phyloP scores from a whole-genome alignment of 768 basidiomycete species.

The Mycena sanguinolenta region DNA sequence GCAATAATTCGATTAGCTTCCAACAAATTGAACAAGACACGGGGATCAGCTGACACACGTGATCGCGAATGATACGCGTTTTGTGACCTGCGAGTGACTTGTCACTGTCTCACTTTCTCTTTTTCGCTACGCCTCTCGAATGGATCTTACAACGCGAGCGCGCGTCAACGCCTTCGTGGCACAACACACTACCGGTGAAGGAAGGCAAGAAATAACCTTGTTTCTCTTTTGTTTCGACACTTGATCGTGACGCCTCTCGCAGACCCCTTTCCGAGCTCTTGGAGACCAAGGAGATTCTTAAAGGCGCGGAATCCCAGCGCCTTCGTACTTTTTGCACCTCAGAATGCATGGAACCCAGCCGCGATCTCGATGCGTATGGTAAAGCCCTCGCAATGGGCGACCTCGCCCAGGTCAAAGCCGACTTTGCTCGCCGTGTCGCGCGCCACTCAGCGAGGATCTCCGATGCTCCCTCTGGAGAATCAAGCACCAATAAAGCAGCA shows the following conservation, averaged over 20 bases:
- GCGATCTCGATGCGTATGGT: constrained; percentile 54
- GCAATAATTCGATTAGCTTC: too few species aligned
- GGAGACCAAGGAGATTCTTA: constrained; percentile 47
- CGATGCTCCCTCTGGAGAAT: not conserved
- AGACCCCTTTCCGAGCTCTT: constrained; percentile 49
- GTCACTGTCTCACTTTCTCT: too few species aligned
- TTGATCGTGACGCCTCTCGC: not conserved
- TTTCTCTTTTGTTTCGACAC: not conserved
- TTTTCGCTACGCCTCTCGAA: not conserved
- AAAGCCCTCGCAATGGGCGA: constrained; percentile 43
- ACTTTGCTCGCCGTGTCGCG: constrained; percentile 42
- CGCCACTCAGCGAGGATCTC: not conserved
- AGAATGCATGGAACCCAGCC: constrained; percentile 49
- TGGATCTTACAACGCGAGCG: not conserved
- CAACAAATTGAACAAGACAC: too few species aligned
- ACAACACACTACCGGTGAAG: not conserved
- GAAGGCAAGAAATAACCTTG: not conserved
- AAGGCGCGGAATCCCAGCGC: constrained; percentile 54
- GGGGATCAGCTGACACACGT: too few species aligned
- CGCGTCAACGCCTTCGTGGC: too few species aligned
- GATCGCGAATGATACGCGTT: too few species aligned
- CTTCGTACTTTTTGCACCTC: constrained; percentile 52
- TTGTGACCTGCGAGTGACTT: too few species aligned
- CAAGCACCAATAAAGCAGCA: not conserved
- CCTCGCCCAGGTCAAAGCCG: constrained; percentile 41